phyloP scores from a whole-genome alignment of 139 green algal genomes.

The Edaphochlamys debaryana region DNA sequence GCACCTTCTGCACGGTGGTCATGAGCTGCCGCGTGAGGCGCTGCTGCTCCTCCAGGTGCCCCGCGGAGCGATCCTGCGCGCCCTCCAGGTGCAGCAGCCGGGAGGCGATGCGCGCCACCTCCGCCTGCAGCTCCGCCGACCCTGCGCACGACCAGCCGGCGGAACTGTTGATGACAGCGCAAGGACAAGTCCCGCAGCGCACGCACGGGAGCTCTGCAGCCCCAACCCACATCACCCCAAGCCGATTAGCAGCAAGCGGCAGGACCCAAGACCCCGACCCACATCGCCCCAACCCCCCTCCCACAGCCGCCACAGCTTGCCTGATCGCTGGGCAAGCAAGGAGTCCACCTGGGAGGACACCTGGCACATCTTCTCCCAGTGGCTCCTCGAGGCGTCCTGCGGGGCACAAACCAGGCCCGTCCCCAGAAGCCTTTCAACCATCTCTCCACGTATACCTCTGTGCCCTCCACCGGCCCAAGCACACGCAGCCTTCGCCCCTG shows the following conservation, averaged over 20 bases:
- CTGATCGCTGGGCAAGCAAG: constrained; percentile 16
- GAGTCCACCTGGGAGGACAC: constrained; percentile 24
- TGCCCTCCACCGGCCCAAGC: too few relatives aligned
- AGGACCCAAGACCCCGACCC: too few relatives aligned
- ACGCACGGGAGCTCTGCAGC: too few relatives aligned
- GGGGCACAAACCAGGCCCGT: neutral
- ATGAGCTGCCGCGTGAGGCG: constrained; percentile 19
- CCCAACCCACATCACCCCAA: neutral
- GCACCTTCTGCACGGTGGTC: constrained; percentile 16
- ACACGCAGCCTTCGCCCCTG: too few relatives aligned
- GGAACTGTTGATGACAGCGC: too few relatives aligned
- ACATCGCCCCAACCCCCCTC: neutral
- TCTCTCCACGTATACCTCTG: too few relatives aligned
- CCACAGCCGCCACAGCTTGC: neutral
- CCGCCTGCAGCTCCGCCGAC: constrained; percentile 11
- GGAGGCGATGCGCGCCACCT: constrained; percentile 1
- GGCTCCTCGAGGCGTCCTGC: constrained; percentile 16
- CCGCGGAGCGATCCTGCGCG: constrained; percentile 1
- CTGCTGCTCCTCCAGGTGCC: constrained; percentile 29
- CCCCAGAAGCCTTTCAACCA: neutral
- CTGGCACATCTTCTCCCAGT: constrained; percentile 42
- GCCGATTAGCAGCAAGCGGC: neutral
- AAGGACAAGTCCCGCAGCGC: too few relatives aligned
- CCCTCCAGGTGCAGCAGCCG: constrained; percentile 27
- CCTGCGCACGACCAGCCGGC: neutral